Base-by-base conservation (phyloP, 768 basidiomycete species). In the Harrya chromipes region DNA sequence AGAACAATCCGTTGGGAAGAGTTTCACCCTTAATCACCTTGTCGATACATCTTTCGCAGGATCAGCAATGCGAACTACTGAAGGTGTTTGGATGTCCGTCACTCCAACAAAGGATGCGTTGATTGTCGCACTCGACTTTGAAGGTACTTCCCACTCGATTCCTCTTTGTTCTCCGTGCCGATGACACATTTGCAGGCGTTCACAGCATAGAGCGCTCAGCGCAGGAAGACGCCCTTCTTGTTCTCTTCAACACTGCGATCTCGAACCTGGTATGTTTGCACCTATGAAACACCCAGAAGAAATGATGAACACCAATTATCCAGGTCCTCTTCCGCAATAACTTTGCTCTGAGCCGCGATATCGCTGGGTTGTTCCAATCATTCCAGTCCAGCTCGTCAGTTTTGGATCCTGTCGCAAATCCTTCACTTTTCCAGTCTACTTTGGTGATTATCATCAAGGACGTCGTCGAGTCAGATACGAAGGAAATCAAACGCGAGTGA, bases 371-470 rank as follows among this genome's bases (percentile, higher is more conserved):
- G 3, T 84, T 84, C 54, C 79, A 80, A 47, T 82, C 80, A 0
- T 83, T 82, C 64, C 81, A 82, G 50, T 75, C 79, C 0, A 78
- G 78, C 14, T 74, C 78, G 1, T 71, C 75, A 0, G 74, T 84
- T 12, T 64, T 84, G 4, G 80, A 84, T 49, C 83, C 82, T 8
- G 70, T 74, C 2, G 68, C 76, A 0, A 84, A 84, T 56, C 82
- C 81, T 0, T 70, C 69, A 14, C 70, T 84, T n/a, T 84, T 84
- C 65, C 77, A 73, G 49, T 83, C 81, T 1, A 80, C 73, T 0
- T 69, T 84, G 13, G 73, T 74, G 8, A 83, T 84, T 53, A 82
- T 84, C 43, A 83, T 84, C 62, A 84, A 84, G 77, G 83, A 84
- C 42, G 83, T 84, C 13, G 73, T 81, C 4, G 83, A 84, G 42